Conservation (phyloP, 805 yeast genomes). For the Candida cerambycidarum region DNA sequence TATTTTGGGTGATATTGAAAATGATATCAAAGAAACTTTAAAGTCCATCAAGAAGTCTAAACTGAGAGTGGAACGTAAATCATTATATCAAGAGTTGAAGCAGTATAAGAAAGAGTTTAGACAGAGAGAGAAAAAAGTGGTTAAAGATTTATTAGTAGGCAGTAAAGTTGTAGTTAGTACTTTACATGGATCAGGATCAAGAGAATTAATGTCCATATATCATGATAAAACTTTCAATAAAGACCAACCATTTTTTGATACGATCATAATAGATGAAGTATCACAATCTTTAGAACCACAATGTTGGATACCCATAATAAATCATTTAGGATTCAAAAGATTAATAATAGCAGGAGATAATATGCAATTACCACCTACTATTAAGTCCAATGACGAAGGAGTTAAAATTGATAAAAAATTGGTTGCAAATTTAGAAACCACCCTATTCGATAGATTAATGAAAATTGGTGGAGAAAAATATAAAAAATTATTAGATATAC, state of each 20-base stretch:
- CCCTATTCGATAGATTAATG: conserved; percentile 80
- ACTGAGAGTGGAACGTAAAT: conserved; percentile 61
- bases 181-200: conserved; percentile 81
- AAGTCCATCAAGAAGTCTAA: conserved; percentile 59
- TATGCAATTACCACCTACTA: conserved; percentile 87
- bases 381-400: conserved; percentile 50
- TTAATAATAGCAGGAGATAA: conserved; percentile 91
- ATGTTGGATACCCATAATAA: conserved; percentile 89
- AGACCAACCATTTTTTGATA: conserved; percentile 56
- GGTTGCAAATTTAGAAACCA: conserved; percentile 54
- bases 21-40: conserved; percentile 67
- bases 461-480: conserved; percentile 41
- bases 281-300: conserved; percentile 94
- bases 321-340: conserved; percentile 55
- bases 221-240: conserved; percentile 22
- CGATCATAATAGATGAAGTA: conserved; percentile 90
- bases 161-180: conserved; percentile 79
- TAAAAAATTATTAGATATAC: conserved; percentile 65
- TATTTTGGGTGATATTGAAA: conserved; percentile 63
- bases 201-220: conserved; percentile 60
- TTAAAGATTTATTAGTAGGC: conserved; percentile 54
- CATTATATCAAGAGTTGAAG: conserved; percentile 68
- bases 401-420: conserved; percentile 28
- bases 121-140: conserved; percentile 61
- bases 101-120: conserved; percentile 68